Evolutionary conservation across 108 stramenopile genomes (phyloP).

Genomic region (Nannochloropsis salina): DNA sequence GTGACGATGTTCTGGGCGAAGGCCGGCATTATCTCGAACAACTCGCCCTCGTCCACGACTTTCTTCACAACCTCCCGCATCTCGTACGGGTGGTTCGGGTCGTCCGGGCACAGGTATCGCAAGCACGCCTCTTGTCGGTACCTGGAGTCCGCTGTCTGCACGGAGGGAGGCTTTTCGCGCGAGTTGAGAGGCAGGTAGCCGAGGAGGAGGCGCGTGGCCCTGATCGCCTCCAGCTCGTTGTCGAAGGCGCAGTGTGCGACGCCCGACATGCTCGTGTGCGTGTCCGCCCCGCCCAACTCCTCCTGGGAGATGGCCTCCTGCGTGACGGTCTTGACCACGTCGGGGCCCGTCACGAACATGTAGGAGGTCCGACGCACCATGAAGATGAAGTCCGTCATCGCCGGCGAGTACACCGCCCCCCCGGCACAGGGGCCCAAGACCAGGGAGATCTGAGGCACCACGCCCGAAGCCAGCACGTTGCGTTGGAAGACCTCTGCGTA

Average conservation of each 20-base stretch:
- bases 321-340: conserved; percentile 98
- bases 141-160: conserved; percentile 66
- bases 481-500: conserved; percentile 98
- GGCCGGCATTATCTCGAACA: conserved; percentile 93
- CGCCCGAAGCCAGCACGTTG: conserved; percentile 80
- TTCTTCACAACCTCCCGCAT: conserved; percentile 74
- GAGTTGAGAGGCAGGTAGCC: conserved; percentile 79
- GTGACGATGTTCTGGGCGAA: conserved; percentile 92
- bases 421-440: conserved; percentile 88
- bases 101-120: conserved; percentile 76
- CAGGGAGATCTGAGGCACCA: conserved; percentile 42
- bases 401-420: conserved; percentile 85
- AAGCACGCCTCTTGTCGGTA: conserved; percentile 74
- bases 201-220: conserved; percentile 76
- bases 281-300: conserved; percentile 87
- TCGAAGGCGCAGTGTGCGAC: conserved; percentile 87
- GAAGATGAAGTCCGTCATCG: conserved; percentile 99
- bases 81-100: conserved; percentile 96
- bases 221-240: conserved; percentile 87
- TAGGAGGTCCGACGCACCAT: conserved; percentile 91
- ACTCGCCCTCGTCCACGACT: conserved; percentile 82
- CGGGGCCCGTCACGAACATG: conserved; percentile 99
- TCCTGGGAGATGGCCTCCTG: conserved; percentile 95
- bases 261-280: conserved; percentile 79
- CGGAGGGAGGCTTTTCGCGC: conserved; percentile 51